Evolutionary conservation across 345 rosid genomes (phyloP), one percentile per base, ranked within the genome.

Genomic region (Ricinus communis): DNA sequence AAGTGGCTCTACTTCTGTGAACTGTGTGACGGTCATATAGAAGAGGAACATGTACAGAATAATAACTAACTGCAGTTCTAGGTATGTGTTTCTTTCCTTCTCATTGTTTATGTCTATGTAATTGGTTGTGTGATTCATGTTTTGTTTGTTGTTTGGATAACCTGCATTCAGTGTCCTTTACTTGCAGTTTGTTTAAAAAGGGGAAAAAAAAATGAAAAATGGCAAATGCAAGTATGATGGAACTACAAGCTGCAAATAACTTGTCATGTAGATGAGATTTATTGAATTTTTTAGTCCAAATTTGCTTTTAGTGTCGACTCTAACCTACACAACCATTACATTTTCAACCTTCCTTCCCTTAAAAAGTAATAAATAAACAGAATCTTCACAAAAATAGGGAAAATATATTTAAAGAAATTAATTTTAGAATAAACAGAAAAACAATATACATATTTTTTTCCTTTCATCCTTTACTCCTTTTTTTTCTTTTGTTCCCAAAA

Each of bases 31-130:
- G 63, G 21, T 69, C 28, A 36, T 62, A 52, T 51, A 33, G 69
- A 57, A 58, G 67, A 58, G 71, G 55, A 77, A 51, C 70, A 66
- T 83, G 84, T 83, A 73, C 82, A 83, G 59, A 41, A 73, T 77
- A 76, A 70, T 46, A 40, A 36, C 55, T 68, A 71, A 75, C 80
- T 61, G 71, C 70, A 21, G 76, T 49, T 38, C 21, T 75, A 64
- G 86, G 86, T 83, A 74, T 56, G 75, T 33, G 19, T 33, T 55
- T 16, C 49, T 33, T 33, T 6, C 38, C 38, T 33, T 6, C 38
- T 33, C 38, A 3, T 41, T 24, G 5, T 24, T 46, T 33, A 22
- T 13, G 15, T 57, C 43, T 41, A 4, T 62, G 24, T 15, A 36
- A 47, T 51, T 70, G 36, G 12, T 24, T 22, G 51, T 22, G 1